phyloP scores from a whole-genome alignment of 116 monocot genomes.

The Phalaenopsis hybrid region DNA sequence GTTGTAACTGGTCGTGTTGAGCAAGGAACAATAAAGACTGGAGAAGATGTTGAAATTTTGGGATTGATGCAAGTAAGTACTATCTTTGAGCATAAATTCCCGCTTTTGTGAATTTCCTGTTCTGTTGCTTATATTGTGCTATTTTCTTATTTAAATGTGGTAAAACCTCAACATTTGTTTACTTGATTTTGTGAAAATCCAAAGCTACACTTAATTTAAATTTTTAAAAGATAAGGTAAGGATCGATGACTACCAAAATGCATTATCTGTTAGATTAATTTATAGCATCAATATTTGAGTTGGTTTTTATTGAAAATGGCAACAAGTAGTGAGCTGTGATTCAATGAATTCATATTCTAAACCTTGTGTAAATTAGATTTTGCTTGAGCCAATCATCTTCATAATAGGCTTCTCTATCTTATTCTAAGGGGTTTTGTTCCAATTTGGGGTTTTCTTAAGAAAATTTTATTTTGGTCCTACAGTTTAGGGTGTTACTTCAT shows the following conservation, averaged over 20 bases:
- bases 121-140: not conserved
- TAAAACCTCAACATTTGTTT: not conserved
- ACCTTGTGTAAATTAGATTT: too few relatives aligned
- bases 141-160: not conserved
- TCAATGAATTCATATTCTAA: too few relatives aligned
- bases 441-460: too few relatives aligned
- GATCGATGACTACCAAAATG: not conserved
- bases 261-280: too few relatives aligned
- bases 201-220: not conserved
- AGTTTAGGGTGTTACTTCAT: too few relatives aligned
- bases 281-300: too few relatives aligned
- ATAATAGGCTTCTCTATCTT: too few relatives aligned
- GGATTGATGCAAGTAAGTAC: constrained; percentile 74
- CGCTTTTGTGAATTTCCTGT: not conserved
- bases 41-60: constrained; percentile 94
- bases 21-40: constrained; percentile 87
- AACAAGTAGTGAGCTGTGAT: too few relatives aligned
- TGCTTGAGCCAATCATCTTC: too few relatives aligned
- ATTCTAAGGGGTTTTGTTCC: too few relatives aligned
- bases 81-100: not conserved
- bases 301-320: too few relatives aligned
- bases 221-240: not conserved
- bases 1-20: constrained; percentile 94
- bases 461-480: too few relatives aligned
- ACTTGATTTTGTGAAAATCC: not conserved